Evolutionary conservation across 225 moss, liverwort and hornwort genomes (phyloP), one percentile per base, ranked within the genome.

Genomic region (Pseudoscleropodium purum): DNA sequence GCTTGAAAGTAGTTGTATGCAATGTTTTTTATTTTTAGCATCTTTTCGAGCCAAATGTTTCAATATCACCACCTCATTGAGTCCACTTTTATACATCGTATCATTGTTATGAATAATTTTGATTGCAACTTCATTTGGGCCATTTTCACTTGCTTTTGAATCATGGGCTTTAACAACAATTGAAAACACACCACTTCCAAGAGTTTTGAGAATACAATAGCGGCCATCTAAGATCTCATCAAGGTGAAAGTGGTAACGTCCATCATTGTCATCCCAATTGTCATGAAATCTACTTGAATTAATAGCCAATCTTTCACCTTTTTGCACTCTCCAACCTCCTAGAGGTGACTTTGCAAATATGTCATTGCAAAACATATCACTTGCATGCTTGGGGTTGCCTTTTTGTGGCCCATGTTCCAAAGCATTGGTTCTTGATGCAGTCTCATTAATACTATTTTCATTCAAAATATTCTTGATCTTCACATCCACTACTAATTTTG

Each of bases 101-200:
- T 97, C 94, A 93, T 98, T 98, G 85, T 98, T 97, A 63, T 96
- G 91, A 66, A 98, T 98, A 47, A 97, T 98, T 91, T 98, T 96
- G 86, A 98, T 98, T 49, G 98, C 98, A 93, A 98, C 97, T 89
- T 96, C 93, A n/a, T 96, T 94, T 43, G 91, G 93, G 70, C 96
- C 94, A 89, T 91, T 95, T 93, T 92, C 91, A 75, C 96, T 94
- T 86, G 96, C 93, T 94, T 96, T 96, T 89, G 84, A 92, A 90
- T 98, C 98, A 82, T 92, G 91, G 23, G 98, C 96, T 93, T 97
- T 94, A 61, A 97, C 94, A 33, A 97, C 95, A n/a, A 90, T 98
- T 68, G 97, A 98, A 89, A 97, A 97, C 52, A 97, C 97, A 86
- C 97, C 96, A 93, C 96, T 96, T 70, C 97, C 98, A 88, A 96